Base-by-base conservation (phyloP, 2,329 filamentous ascomycete genomes). In the Westerdykella sp. region DNA sequence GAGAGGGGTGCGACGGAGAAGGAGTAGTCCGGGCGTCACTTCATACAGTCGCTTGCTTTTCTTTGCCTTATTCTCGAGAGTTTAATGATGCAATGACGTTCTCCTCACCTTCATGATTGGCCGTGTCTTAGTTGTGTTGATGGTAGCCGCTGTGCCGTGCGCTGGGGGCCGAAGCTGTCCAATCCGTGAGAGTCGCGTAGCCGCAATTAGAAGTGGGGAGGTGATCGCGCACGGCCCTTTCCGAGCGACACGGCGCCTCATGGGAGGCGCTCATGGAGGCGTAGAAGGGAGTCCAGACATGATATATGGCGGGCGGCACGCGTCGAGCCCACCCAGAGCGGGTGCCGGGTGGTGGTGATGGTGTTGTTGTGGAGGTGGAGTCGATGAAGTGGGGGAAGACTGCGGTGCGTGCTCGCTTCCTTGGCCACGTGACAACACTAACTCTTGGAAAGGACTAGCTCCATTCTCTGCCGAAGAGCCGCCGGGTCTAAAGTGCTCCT, bases 101-200 rank as follows among this genome's bases (percentile, higher is more conserved):
- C 32, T 41, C 45, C 46, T 28, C 45, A 41, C 44, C 42, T 43
- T 34, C 36, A 49, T 66, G 61, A 67, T 65, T 65, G 62, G 63
- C 44, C 46, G 41, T 51, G 42, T 60, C 48, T 49, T 53, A 41
- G 50, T 37, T 52, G 35, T 43, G 56, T 46, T 46, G 53, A 54
- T 59, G 47, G 55, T 66, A 68, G 63, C 62, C 65, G 65, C 65
- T 66, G 63, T 60, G 54, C 53, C 55, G 50, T 59, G 52, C 41
- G 51, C 55, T 60, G 59, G 63, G 61, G 63, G 63, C 63, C 53
- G 55, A 57, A 54, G 56, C 57, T 44, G 50, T 64, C 64, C 63
- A 66, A 67, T 67, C 62, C 60, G 56, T 63, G 61, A 57, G 39
- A 46, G 56, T 64, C 62, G 63, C 64, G 62, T 66, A 65, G 58